Conservation (phyloP, 106 monocot species). For the Hemerocallis citrina region DNA sequence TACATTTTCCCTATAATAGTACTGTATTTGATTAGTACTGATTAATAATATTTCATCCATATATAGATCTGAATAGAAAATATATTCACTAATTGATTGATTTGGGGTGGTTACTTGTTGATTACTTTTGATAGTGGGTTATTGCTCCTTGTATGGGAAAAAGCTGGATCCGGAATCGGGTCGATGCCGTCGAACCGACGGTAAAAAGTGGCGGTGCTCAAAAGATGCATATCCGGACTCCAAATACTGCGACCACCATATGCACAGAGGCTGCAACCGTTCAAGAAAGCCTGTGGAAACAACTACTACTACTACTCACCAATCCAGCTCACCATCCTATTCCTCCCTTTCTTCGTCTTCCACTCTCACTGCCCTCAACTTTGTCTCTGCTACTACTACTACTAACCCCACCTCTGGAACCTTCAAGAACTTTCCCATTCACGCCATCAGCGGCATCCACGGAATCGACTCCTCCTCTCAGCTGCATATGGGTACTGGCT, state of each 20-base stretch:
- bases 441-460: constrained; percentile 3
- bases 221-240: constrained; percentile 17
- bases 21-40: no score
- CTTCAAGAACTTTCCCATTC: constrained; percentile 16
- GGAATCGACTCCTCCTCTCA: constrained; percentile 10
- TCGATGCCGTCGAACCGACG: constrained; percentile 13
- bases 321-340: constrained; percentile 17
- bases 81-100: no score
- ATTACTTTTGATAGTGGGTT: background rate
- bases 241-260: constrained; percentile 20
- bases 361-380: constrained; percentile 11
- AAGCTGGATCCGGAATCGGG: constrained; percentile 13
- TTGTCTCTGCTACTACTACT: constrained; percentile 3
- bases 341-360: constrained; percentile 30
- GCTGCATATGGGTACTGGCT: constrained; percentile 13
- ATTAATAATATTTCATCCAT: no score
- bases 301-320: constrained; percentile 13
- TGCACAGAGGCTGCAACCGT: constrained; percentile 59
- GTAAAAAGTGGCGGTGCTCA: constrained; percentile 18
- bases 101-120: no score
- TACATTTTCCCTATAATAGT: no score
- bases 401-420: constrained; percentile 5
- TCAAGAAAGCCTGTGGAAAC: constrained; percentile 99
- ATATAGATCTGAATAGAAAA: no score
- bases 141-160: constrained; percentile 3